These are phyloP conservation scores for Alternaria viburni DNA, from an alignment of 2,329 filamentous ascomycete genomes.

Conservation along the genomic window DNA sequence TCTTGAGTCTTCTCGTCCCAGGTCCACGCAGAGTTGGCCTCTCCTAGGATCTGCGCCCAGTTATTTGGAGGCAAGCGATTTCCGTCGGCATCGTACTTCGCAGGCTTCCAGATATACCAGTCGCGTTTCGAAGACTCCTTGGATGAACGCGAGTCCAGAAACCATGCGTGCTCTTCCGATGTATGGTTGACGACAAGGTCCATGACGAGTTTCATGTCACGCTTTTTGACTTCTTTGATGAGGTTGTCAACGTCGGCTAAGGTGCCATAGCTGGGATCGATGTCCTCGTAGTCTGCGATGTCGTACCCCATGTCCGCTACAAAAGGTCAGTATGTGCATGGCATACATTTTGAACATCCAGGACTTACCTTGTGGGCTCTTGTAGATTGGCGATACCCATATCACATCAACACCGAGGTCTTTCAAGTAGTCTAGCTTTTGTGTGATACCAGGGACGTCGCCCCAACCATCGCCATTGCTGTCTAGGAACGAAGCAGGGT, in stretches of 20 bases:
- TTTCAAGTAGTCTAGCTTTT: slow-evolving; percentile 62
- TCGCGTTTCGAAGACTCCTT: slow-evolving; percentile 56
- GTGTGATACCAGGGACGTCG: slow-evolving; percentile 64
- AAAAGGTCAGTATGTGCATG: neutral
- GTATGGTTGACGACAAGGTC: slow-evolving; percentile 53
- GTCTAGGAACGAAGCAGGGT: slow-evolving; percentile 66
- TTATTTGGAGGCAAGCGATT: slow-evolving; percentile 75
- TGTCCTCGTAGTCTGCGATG: slow-evolving; percentile 50
- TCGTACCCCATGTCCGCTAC: slow-evolving; percentile 51
- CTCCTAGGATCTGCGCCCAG: slow-evolving; percentile 66
- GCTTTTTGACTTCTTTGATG: slow-evolving; percentile 45
- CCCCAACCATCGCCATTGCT: slow-evolving; percentile 63
- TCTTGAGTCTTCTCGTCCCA: slow-evolving; percentile 74
- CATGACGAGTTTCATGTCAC: slow-evolving; percentile 49
- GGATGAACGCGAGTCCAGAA: slow-evolving; percentile 60
- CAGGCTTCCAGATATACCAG: slow-evolving; percentile 63
- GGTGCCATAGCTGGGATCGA: slow-evolving; percentile 49
- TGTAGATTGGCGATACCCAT: slow-evolving; percentile 52
- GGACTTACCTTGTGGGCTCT: slow-evolving; percentile 47
- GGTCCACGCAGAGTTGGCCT: slow-evolving; percentile 66
- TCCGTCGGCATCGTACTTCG: slow-evolving; percentile 59
- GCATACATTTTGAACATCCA: neutral
- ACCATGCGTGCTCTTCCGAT: slow-evolving; percentile 60
- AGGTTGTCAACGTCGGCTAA: slow-evolving; percentile 49
- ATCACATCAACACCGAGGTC: slow-evolving; percentile 52